Evolutionary conservation across 2,329 filamentous ascomycete genomes (phyloP).

Genomic region (Phyllosticta paracitricarpa): DNA sequence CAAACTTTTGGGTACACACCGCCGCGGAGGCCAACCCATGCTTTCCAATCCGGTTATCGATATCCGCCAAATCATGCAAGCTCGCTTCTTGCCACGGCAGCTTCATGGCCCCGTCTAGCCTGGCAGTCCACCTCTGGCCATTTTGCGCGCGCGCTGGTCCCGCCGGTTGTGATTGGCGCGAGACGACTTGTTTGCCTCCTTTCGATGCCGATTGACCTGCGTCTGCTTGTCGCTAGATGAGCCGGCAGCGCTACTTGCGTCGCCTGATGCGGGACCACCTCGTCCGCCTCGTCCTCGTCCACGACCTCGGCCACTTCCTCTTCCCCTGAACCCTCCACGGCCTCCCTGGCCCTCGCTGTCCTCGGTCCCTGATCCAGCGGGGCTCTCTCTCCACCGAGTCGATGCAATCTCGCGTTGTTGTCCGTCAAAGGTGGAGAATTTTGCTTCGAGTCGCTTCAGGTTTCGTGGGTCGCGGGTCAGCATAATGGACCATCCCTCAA

Average conservation of each 20-base stretch:
- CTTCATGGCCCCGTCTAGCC: conserved; percentile 19
- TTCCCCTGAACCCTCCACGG: conserved; percentile 34
- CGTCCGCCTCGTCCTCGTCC: conserved; percentile 28
- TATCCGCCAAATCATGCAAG: not conserved
- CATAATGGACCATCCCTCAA: conserved; percentile 94
- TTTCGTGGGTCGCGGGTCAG: conserved; percentile 61
- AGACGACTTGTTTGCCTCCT: conserved; percentile 74
- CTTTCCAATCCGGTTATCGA: not conserved
- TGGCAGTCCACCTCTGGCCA: conserved; percentile 46
- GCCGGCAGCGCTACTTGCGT: conserved; percentile 46
- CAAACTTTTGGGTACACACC: not conserved
- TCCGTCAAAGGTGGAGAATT: conserved; percentile 56
- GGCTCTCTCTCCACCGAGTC: conserved; percentile 53
- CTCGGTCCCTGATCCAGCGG: conserved; percentile 47
- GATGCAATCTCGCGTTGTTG: conserved; percentile 54
- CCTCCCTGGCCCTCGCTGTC: conserved; percentile 39
- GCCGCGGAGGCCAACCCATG: not conserved
- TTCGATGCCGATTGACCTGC: conserved; percentile 59
- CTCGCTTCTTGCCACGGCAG: not conserved
- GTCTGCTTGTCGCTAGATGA: conserved; percentile 61
- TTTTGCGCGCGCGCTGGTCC: conserved; percentile 55
- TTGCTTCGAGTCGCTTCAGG: conserved; percentile 59
- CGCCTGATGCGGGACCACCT: conserved; percentile 19
- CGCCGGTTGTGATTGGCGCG: conserved; percentile 80
- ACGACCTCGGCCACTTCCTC: conserved; percentile 37